Percentiles rank a stretch among this genome's conserved stretches.
Conservation (phyloP, 495 filamentous ascomycete genomes). For the Penicillium mononematosum region DNA sequence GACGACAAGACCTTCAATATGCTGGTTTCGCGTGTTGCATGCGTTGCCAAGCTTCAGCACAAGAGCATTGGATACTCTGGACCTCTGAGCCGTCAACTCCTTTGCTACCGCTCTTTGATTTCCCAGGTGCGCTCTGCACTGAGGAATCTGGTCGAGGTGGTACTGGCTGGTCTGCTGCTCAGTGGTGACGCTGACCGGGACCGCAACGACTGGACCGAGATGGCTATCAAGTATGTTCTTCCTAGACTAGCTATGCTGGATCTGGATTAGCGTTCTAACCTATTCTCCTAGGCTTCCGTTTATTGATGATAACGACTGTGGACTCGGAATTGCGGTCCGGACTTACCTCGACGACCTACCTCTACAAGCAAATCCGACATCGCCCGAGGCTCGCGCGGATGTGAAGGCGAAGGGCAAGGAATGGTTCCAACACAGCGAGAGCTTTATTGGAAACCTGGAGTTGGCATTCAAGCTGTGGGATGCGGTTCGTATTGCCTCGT, state of each 20-base stretch:
- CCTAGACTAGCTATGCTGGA: neutral
- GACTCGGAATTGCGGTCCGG: slow-evolving; percentile 85
- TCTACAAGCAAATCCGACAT: slow-evolving; percentile 52
- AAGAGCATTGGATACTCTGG: slow-evolving; percentile 89
- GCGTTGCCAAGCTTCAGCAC: slow-evolving; percentile 77
- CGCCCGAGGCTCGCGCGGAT: slow-evolving; percentile 58
- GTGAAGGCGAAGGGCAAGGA: slow-evolving; percentile 63
- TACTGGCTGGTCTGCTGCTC: slow-evolving; percentile 73
- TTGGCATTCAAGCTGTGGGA: slow-evolving; percentile 81
- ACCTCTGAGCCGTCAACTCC: slow-evolving; percentile 83
- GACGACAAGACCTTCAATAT: slow-evolving; percentile 68
- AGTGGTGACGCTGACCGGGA: slow-evolving; percentile 72
- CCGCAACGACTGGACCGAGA: slow-evolving; percentile 63
- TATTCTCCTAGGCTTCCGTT: slow-evolving; percentile 71
- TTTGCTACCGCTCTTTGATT: slow-evolving; percentile 82
- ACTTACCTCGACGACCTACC: slow-evolving; percentile 85
- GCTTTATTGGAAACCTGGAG: slow-evolving; percentile 74
- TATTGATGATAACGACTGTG: slow-evolving; percentile 76
- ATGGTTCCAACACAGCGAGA: slow-evolving; percentile 73
- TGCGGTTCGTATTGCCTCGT: slow-evolving; percentile 54
- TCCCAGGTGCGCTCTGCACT: slow-evolving; percentile 73
- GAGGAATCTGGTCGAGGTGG: slow-evolving; percentile 79
- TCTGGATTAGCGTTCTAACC: slow-evolving; percentile 27
- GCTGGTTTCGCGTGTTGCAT: slow-evolving; percentile 81
- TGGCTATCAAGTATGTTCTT: slow-evolving; percentile 66